Evolutionary conservation across 331 rosid genomes (phyloP).

Genomic region (Quercus tomentella): DNA sequence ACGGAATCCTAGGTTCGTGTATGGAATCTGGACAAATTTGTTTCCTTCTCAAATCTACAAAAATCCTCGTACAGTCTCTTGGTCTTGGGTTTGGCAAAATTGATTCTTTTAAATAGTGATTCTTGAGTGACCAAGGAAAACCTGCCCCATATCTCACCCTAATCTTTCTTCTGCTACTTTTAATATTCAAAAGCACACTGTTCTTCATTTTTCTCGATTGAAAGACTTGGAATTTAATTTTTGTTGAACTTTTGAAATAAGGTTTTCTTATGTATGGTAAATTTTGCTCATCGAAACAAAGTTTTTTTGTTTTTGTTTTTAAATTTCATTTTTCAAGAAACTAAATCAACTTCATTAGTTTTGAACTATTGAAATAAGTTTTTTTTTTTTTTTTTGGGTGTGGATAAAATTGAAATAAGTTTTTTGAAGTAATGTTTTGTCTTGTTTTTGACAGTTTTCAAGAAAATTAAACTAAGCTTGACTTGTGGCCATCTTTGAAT

Average conservation of each 20-base stretch:
- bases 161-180: not conserved
- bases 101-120: not conserved
- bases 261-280: no score
- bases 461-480: no score
- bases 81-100: not conserved
- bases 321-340: no score
- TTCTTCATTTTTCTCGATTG: no score
- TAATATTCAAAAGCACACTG: not conserved
- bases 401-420: no score
- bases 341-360: not conserved
- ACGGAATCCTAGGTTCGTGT: conserved; percentile 53
- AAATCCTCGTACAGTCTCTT: conserved; percentile 8
- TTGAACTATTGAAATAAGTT: not conserved
- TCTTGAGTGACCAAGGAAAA: not conserved
- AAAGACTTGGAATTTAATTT: no score
- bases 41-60: conserved; percentile 31
- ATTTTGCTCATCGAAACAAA: no score
- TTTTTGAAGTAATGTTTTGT: no score
- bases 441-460: no score
- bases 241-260: no score
- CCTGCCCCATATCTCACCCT: not conserved
- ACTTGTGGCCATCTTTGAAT: not conserved
- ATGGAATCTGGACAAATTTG: conserved; percentile 29
- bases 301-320: no score
- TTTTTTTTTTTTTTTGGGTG: not conserved